Conservation (phyloP, 2,329 filamentous ascomycete species). For the Phaeomoniella chlamydospora region DNA sequence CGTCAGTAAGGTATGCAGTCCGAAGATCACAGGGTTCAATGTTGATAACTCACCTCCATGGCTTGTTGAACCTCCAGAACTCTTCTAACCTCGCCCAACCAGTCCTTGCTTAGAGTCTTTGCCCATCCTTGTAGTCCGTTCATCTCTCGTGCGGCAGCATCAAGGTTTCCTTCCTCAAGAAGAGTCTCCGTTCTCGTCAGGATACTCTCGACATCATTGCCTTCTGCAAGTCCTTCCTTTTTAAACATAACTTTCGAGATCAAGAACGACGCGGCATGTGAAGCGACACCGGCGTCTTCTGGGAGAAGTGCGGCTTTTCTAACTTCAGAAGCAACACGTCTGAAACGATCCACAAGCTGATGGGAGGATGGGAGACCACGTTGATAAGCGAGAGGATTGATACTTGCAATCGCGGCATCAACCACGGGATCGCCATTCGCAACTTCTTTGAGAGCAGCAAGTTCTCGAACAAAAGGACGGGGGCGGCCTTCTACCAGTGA, state of each 20-base stretch:
- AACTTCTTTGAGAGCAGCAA: slow-evolving; percentile 88
- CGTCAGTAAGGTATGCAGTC: slow-evolving; percentile 6
- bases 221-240: slow-evolving; percentile 72
- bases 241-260: slow-evolving; percentile 93
- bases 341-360: slow-evolving; percentile 89
- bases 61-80: slow-evolving; percentile 93
- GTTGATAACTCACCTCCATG: slow-evolving; percentile 60
- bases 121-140: slow-evolving; percentile 88
- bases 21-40: slow-evolving; percentile 1
- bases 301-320: slow-evolving; percentile 87
- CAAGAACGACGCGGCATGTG: slow-evolving; percentile 78
- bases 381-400: slow-evolving; percentile 89
- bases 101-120: slow-evolving; percentile 86
- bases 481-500: slow-evolving; percentile 38
- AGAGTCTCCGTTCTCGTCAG: slow-evolving; percentile 77
- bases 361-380: slow-evolving; percentile 70
- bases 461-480: slow-evolving; percentile 77
- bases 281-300: slow-evolving; percentile 85
- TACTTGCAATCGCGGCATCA: slow-evolving; percentile 86
- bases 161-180: slow-evolving; percentile 84
- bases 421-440: slow-evolving; percentile 73
- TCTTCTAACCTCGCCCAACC: slow-evolving; percentile 79
- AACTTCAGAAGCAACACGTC: slow-evolving; percentile 80
- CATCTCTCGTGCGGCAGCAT: slow-evolving; percentile 87
- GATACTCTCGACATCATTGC: slow-evolving; percentile 86